Evolutionary conservation across 2,329 filamentous ascomycete genomes (phyloP).

Genomic region (Teratosphaeriaceae sp.): DNA sequence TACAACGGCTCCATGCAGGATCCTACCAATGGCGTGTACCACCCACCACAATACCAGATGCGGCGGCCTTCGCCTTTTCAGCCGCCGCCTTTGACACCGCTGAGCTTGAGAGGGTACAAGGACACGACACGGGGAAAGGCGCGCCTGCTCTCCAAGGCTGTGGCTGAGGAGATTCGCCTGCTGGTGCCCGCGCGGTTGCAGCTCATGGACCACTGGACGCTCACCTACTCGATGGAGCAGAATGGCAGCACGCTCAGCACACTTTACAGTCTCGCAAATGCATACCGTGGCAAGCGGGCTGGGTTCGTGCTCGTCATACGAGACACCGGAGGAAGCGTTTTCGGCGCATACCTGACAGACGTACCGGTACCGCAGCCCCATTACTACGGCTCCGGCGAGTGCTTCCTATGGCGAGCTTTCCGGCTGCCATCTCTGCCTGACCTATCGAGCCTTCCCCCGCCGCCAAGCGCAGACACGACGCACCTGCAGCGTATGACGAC

Average conservation of each 20-base stretch:
- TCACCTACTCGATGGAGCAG: slow-evolving; percentile 86
- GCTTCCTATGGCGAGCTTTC: slow-evolving; percentile 80
- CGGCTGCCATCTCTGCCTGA: slow-evolving; percentile 52
- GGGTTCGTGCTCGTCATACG: slow-evolving; percentile 86
- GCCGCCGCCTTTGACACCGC: slow-evolving; percentile 78
- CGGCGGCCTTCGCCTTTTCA: slow-evolving; percentile 73
- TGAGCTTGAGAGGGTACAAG: slow-evolving; percentile 62
- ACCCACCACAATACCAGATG: slow-evolving; percentile 36
- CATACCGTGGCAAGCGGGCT: slow-evolving; percentile 60
- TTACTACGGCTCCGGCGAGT: slow-evolving; percentile 95
- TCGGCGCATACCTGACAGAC: slow-evolving; percentile 92
- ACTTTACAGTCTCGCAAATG: slow-evolving; percentile 71
- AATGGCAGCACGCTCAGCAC: slow-evolving; percentile 84
- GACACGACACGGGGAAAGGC: slow-evolving; percentile 53
- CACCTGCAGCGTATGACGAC: slow-evolving; percentile 57
- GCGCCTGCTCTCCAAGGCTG: slow-evolving; percentile 60
- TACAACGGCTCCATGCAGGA: slow-evolving; percentile 33
- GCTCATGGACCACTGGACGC: slow-evolving; percentile 76
- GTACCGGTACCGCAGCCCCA: slow-evolving; percentile 71
- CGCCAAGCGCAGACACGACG: slow-evolving; percentile 61
- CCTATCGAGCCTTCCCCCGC: slow-evolving; percentile 56
- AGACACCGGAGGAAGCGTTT: slow-evolving; percentile 70
- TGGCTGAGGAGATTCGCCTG: slow-evolving; percentile 90
- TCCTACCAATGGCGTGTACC: slow-evolving; percentile 48
- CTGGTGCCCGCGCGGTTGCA: slow-evolving; percentile 82